Conservation (phyloP, 371 early-diverging fungal species). For the Mortierella sp. region DNA sequence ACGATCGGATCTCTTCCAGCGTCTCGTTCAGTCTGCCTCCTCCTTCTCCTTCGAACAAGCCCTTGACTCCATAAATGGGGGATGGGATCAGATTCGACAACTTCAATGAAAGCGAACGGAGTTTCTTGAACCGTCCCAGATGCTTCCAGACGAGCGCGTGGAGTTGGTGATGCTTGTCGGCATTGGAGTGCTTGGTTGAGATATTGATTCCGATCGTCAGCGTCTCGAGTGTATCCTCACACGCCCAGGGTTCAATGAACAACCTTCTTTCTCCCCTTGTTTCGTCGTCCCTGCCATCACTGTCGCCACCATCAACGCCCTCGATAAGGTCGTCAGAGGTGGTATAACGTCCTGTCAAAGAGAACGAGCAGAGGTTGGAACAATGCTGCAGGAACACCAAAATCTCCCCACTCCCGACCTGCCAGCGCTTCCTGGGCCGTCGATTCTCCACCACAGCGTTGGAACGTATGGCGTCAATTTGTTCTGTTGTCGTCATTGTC, state of each 20-base stretch:
- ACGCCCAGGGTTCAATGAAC: background rate
- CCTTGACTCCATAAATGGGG: background rate
- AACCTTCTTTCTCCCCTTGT: background rate
- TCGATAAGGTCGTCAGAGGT: background rate
- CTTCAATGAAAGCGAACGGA: background rate
- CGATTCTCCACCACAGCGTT: background rate
- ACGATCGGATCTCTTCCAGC: background rate
- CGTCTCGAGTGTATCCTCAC: background rate
- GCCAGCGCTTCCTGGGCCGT: background rate
- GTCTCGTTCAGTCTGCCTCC: background rate
- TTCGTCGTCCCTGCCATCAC: background rate
- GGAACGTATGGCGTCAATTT: background rate
- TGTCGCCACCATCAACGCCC: background rate
- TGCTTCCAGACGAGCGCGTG: slow-evolving; percentile 4
- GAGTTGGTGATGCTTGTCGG: background rate
- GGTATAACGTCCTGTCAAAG: background rate
- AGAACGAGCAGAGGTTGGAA: background rate
- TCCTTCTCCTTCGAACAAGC: background rate
- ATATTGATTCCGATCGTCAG: background rate
- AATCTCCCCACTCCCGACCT: background rate
- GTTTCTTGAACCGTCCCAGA: background rate
- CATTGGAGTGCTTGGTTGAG: background rate
- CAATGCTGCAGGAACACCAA: background rate
- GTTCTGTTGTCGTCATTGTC: background rate
- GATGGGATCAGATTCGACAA: background rate